phyloP scores from a whole-genome alignment of 2,329 filamentous ascomycete genomes.

The Chrysosporium queenslandicum region DNA sequence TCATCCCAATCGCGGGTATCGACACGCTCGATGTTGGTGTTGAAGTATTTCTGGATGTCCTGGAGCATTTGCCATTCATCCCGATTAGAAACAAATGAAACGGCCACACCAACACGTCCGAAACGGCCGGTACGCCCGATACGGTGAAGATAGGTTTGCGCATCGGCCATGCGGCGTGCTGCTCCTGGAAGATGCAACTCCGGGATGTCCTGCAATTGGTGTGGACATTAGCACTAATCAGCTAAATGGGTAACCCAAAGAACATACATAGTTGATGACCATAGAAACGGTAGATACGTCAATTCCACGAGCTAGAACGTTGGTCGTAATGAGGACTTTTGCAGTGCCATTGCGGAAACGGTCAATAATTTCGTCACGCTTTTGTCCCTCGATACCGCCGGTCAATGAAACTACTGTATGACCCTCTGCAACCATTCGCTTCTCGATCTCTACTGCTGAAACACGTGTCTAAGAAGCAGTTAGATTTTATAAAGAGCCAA shows the following conservation, averaged over 20 bases:
- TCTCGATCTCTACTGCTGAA: conserved; percentile 75
- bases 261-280: conserved; percentile 82
- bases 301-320: conserved; percentile 90
- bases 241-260: neutral
- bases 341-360: conserved; percentile 76
- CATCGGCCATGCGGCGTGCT: conserved; percentile 62
- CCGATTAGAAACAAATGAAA: conserved; percentile 85
- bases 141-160: conserved; percentile 93
- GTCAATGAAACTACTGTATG: conserved; percentile 88
- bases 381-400: conserved; percentile 70
- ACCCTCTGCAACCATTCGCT: conserved; percentile 75
- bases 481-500: no score
- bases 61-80: conserved; percentile 69
- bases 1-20: conserved; percentile 83
- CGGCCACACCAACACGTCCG: conserved; percentile 88
- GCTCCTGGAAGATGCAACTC: conserved; percentile 49
- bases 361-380: conserved; percentile 75
- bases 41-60: conserved; percentile 69
- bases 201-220: conserved; percentile 50
- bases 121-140: conserved; percentile 96
- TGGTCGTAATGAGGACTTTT: conserved; percentile 96
- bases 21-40: conserved; percentile 69
- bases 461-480: conserved; percentile 56
- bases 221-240: conserved; percentile 2
- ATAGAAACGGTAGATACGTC: conserved; percentile 87